Base-by-base conservation (phyloP, 2,329 filamentous ascomycete species). In the Acrocalymma vagum region DNA sequence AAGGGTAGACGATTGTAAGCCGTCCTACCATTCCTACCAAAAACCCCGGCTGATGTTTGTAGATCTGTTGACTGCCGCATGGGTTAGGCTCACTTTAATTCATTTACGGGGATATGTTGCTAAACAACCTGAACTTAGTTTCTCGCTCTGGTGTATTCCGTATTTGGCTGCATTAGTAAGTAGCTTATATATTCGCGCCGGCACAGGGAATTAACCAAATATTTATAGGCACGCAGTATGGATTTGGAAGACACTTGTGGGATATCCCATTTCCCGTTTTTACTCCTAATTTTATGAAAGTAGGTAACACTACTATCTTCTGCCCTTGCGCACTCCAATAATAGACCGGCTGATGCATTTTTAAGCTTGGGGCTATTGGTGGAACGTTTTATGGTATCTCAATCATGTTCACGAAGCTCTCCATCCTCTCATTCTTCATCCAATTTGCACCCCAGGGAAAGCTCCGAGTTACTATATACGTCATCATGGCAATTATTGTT, bases 1-100 rank as follows among this genome's bases (percentile, higher is more conserved):
- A 34, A 34, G 31, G 31, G 31, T 14, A 34, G 31, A 34, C 31
- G 31, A 34, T 34, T 34, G 31, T 34, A 34, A 34, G 31, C 20
- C 25, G 21, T 24, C 31, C 31, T 34, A 34, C 31, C 14, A 22
- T 24, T 34, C 31, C 25, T 34, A 34, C 20, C 14, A 34, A 4
- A 14, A 14, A 34, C 31, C 31, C 25, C 21, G 25, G n/a, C 31
- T 34, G 21, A 34, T 34, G 6, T n/a, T 34, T 24, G 31, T 24
- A 23, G 31, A 34, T 24, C 6, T 34, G 21, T 24, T 34, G 25
- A n/a, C 16, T 34, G 31, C 31, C 31, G 31, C 31, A 35, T 35
- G 20, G 31, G 31, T 35, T 35, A 35, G 31, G 18, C 21, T 24
- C 20, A 34, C n/a, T n/a, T n/a, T n/a, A n/a, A n/a, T n/a, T n/a